Evolutionary conservation across 1,284 basidiomycete species (phyloP).

Genomic region (Ustilago trichophora): DNA sequence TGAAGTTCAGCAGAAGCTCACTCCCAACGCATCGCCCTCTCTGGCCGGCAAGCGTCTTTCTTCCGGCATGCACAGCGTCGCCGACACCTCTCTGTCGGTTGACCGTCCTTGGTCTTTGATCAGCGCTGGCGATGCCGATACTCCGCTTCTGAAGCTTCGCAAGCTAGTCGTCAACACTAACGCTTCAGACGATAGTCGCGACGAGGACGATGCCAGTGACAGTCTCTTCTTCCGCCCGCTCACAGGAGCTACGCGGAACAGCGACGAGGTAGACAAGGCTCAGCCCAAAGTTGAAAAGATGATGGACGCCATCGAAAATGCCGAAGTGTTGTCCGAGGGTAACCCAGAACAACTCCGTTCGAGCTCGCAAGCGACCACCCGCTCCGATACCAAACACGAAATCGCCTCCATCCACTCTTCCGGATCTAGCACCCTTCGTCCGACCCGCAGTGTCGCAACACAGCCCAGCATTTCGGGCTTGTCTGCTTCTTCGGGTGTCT

Average conservation of each 20-base stretch:
- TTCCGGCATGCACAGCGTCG: conserved; percentile 19
- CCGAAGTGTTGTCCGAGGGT: neutral
- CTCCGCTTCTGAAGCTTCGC: conserved; percentile 40
- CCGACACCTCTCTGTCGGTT: conserved; percentile 20
- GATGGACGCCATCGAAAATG: neutral
- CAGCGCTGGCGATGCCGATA: conserved; percentile 40
- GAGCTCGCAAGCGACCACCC: conserved; percentile 22
- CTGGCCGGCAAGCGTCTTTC: conserved; percentile 3
- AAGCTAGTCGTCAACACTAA: conserved; percentile 44
- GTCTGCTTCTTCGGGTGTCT: conserved; percentile 5
- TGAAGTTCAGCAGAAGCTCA: conserved; percentile 6
- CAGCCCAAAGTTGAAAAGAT: neutral
- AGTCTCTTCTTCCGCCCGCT: conserved; percentile 38
- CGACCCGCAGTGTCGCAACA: conserved; percentile 2
- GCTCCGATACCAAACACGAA: conserved; percentile 42
- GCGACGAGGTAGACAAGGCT: neutral
- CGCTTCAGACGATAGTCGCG: conserved; percentile 23
- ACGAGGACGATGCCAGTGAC: conserved; percentile 10
- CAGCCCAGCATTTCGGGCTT: conserved; percentile 6
- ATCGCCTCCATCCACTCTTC: conserved; percentile 22
- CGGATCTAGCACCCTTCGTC: conserved; percentile 18
- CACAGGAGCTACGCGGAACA: neutral
- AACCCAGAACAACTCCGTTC: conserved; percentile 14
- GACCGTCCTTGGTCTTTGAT: conserved; percentile 48
- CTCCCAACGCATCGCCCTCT: neutral